Evolutionary conservation across 345 rosid genomes (phyloP), one percentile per base, ranked within the genome.

Genomic region (Rhizophora apiculata): DNA sequence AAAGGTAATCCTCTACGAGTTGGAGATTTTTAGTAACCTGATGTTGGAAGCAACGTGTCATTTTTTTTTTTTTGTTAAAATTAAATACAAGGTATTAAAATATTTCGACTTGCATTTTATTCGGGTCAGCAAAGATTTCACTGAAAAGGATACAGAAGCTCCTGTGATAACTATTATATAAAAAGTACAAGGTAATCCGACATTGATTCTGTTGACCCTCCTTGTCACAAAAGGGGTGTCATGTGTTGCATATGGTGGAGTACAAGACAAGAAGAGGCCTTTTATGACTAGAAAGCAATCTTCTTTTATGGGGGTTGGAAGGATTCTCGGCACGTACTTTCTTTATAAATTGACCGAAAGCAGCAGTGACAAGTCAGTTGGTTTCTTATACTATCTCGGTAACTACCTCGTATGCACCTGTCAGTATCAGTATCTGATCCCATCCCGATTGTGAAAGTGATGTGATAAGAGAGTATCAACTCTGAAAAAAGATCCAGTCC

Each of bases 151-250:
- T 24, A 20, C 30, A 54, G 81, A 74, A 71, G 52, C 76, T 46
- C 58, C 51, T 60, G 36, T 46, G 30, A 57, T 64, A 53, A 56
- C 65, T 59, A 59, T 62, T 20, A 43, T 43, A 20, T 30, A 55
- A n/a, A n/a, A 75, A 75, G 82, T 72, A 65, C 82, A 48, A 75
- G 70, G 52, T 54, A 57, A 60, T 36, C 68, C 65, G 82, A 77
- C 78, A 68, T 60, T 63, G 83, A 80, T 74, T 71, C 76, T 56
- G 69, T 60, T 74, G 69, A 56, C 51, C 69, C 53, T 36, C 46
- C 1, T 15, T 69, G 64, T 48, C 63, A 10, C 21, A 20, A 24
- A 60, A 36, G 10, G 29, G n/a, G 5, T 24, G 13, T 4, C 2
- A 8, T 8, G 9, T 2, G 59, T 21, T 67, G 71, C 51, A 21